Base-by-base conservation (phyloP, 306 rosid species). In the Begonia masoniana region DNA sequence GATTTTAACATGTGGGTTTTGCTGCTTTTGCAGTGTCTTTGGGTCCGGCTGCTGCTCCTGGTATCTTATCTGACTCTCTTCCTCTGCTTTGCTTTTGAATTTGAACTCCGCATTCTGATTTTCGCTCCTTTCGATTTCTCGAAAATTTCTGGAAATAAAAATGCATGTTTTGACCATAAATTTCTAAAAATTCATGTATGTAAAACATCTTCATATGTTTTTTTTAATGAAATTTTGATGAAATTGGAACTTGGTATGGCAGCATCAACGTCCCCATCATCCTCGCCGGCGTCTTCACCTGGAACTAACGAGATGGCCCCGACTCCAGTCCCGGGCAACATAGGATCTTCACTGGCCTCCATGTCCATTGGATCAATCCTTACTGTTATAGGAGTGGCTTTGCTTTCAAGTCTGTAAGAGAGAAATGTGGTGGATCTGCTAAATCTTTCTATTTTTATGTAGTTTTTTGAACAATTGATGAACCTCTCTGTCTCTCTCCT, bases 1-100 rank as follows among this genome's bases (percentile, higher is more conserved):
- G 15, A 13, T 47, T 17, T 17, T 17, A 52, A 17, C 9, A 9
- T 45, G 54, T 3, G 59, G 62, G 54, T 52, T 19, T 58, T 68
- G 42, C 13, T n/a, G 24, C 15, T 63, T 62, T 73, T 75, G 69
- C 84, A 88, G 95, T 82, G 61, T 66, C 86, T 50, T 24, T 31
- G 12, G 23, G 73, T 10, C 93, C 97, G 8, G 67, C 78, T 12
- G 73, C 58, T 51, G 67, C 97, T 54, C 93, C 95, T 54, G 97
- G 84, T 82, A 76, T 54, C 72, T 62, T 66, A 21, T 52, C 10
- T 1, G 39, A 13, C 62, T 21, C 13, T 45, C 5, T 57, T 55
- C 47, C 12, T 46, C 42, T 11, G 5, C 17, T 39, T 46, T 26
- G 17, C 53, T 11, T 11, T 31, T 54, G 39, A 31, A 31, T 7